A percentile compares a stretch with the other conserved stretches of the same genome.
These are phyloP conservation scores for Ceratorhiza oryzae-sativae DNA, from an alignment of 1,284 basidiomycete genomes.

Conservation along the genomic window DNA sequence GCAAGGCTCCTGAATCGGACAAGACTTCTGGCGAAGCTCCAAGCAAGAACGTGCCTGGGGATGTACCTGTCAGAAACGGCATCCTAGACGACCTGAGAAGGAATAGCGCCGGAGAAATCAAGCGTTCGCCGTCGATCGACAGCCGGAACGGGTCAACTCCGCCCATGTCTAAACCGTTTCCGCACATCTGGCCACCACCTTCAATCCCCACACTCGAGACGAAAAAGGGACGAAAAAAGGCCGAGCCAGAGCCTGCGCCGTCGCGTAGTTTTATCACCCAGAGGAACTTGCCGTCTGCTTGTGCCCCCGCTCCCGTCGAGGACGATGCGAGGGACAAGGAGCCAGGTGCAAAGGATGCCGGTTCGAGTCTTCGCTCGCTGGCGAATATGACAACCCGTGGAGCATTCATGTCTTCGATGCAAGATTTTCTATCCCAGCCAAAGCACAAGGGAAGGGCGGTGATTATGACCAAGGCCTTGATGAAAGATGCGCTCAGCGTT, in stretches of 20 bases:
- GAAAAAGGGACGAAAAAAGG: conserved; percentile 29
- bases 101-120: not conserved
- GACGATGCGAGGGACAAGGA: conserved; percentile 12
- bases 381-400: conserved; percentile 18
- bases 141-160: not conserved
- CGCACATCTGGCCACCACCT: conserved; percentile 25
- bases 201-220: not conserved
- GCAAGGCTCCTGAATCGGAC: not conserved
- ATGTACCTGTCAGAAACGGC: not conserved
- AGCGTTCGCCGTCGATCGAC: not conserved
- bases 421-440: conserved; percentile 18
- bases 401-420: conserved; percentile 13
- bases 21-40: not conserved
- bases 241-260: conserved; percentile 12
- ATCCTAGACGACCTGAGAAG: not conserved
- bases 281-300: conserved; percentile 7
- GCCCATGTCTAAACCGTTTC: not conserved
- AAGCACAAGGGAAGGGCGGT: conserved; percentile 9
- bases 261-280: conserved; percentile 24
- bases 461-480: conserved; percentile 34
- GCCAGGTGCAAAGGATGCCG: not conserved
- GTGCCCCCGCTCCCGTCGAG: not conserved
- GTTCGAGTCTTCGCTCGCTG: conserved; percentile 30
- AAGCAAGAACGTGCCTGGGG: not conserved
- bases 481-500: conserved; percentile 32